Base-by-base conservation (phyloP, 2,329 filamentous ascomycete species). In the Gnomoniopsis smithogilvyi region DNA sequence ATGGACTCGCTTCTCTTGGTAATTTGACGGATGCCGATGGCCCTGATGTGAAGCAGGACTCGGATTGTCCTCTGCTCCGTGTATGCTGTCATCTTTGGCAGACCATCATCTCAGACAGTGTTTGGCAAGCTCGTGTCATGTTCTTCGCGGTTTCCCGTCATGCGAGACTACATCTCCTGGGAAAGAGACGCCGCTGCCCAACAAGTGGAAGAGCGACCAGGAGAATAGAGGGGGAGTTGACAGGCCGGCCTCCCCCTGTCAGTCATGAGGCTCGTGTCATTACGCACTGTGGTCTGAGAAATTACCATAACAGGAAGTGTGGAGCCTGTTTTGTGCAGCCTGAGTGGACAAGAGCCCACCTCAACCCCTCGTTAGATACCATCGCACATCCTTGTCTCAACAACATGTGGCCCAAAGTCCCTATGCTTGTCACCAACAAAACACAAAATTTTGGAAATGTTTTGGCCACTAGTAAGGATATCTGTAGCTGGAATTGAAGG, bases 261-360 rank as follows among this genome's bases (percentile, higher is more conserved):
- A 38, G 26, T 30, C 26, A 30, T 8, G 26, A 30, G 4, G 26
- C 26, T 33, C 17, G 30, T 14, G 26, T 38, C 36, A 14, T 3
- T n/a, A n/a, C 50, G 50, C 50, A 24, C 51, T 54, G 51, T 47
- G 26, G 6, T 19, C 19, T 33, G n/a, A 14, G 41, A 17, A 19
- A 43, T 33, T 61, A 17, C 56, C 56, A 24, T 21, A 59, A 56
- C 12, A 22, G 52, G 59, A 43, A 61, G 38, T 34, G 33, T 12
- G 17, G 21, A 22, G 30, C 22, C 45, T 19, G 8, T 38, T 55
- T 19, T 33, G 56, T 47, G 51, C n/a, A 61, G 52, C 56, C 51
- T 34, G 34, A 59, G 34, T 61, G 59, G 56, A 22, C 46, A 26
- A 22, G 8, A n/a, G 6, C 22, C 6, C 8, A 24, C 24, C 8